These are phyloP conservation scores for Metarhizium guizhouense DNA, from an alignment of 2,329 filamentous ascomycete species.

Conservation along the genomic window DNA sequence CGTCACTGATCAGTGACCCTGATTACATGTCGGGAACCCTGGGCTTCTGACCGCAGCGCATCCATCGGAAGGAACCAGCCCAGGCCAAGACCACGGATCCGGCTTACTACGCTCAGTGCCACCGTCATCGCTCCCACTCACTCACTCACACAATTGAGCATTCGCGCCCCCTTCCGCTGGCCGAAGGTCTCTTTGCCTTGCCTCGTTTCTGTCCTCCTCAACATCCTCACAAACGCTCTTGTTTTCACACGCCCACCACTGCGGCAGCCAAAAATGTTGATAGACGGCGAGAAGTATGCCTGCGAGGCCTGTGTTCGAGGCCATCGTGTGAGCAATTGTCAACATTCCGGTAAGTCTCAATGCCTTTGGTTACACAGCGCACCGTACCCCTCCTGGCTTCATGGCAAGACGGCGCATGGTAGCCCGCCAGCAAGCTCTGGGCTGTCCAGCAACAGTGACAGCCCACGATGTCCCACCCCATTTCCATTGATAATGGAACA, in stretches of 20 bases:
- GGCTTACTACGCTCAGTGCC: slow-evolving; percentile 1
- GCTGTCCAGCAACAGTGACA: background rate
- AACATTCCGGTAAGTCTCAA: slow-evolving; percentile 71
- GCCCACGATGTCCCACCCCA: no score
- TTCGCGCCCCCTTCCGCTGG: slow-evolving; percentile 4
- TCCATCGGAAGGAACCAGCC: background rate
- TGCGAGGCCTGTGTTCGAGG: slow-evolving; percentile 97
- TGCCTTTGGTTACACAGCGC: slow-evolving; percentile 1
- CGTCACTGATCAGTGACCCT: no score
- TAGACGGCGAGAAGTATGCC: slow-evolving; percentile 94
- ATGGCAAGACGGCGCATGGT: background rate
- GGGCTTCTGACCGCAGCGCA: background rate
- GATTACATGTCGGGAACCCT: no score
- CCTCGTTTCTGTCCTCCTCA: background rate
- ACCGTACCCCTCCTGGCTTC: slow-evolving; percentile 1
- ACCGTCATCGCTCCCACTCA: slow-evolving; percentile 3
- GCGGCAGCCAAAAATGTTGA: slow-evolving; percentile 50
- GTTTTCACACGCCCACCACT: background rate
- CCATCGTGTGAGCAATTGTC: slow-evolving; percentile 97
- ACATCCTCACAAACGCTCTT: slow-evolving; percentile 1
- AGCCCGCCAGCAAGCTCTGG: background rate
- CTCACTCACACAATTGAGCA: background rate
- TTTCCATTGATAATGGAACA: background rate
- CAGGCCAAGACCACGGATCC: slow-evolving; percentile 2
- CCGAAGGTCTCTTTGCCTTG: background rate